Base-by-base conservation (phyloP, 345 rosid species). In the Combretum micranthum region DNA sequence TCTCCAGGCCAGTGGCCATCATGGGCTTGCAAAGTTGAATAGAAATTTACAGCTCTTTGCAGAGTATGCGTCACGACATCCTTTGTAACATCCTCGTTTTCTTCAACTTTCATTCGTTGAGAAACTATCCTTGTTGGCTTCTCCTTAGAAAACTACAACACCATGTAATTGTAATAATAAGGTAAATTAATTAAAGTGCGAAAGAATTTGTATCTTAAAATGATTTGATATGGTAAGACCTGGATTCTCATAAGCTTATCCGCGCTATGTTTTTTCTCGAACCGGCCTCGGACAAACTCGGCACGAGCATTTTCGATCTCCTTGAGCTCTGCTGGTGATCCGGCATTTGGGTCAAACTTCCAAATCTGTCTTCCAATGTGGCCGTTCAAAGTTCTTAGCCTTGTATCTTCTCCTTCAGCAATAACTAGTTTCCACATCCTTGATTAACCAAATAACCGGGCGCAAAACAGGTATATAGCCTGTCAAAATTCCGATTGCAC, bases 1-100 rank as follows among this genome's bases (percentile, higher is more conserved):
- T 93, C 99, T n/a, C 99, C 97, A 0, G 96, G 88, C 99, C 99
- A 93, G 63, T 93, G 97, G 32, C 96, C 99, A 50, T 93, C 99
- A 47, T 79, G 75, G 2, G 94, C 96, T 73, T 89, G 97, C 21
- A 89, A 63, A 42, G 80, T 73, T 49, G 99, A 86, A 74, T 85
- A 73, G 70, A 76, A 87, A 69, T 66, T 72, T 64, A 93, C 12
- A 57, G 85, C 94, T 71, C 91, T 89, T 71, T 74, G 78, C 55
- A 93, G 71, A 4, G 89, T 76, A 52, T 19, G 57, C 2, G 70
- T 74, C 58, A 93, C 90, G 48, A 65, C 76, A 67, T 77, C 82
- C 53, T 83, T 89, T 0, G 94, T 76, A 43, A 87, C 65, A 52
- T 75, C 82, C 45, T 93, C 97, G 3, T 61, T 44, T 44, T 86